Conservation (phyloP, 345 rosid species). For the Arabis hirsuta region DNA sequence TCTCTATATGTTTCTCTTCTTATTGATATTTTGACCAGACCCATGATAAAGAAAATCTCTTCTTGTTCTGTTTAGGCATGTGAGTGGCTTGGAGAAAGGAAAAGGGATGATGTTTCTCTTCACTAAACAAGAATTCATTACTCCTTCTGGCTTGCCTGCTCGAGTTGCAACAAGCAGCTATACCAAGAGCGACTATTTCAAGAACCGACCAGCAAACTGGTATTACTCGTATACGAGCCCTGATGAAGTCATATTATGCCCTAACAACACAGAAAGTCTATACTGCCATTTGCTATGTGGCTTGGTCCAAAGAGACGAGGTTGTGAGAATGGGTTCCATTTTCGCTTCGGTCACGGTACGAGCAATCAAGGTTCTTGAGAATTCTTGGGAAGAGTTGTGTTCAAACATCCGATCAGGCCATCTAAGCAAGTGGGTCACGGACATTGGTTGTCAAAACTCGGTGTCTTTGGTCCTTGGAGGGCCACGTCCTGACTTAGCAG, state of each 20-base stretch:
- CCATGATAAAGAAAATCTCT: not conserved
- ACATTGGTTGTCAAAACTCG: slow-evolving; percentile 54
- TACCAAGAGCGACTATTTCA: slow-evolving; percentile 78
- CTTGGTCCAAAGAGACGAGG: slow-evolving; percentile 70
- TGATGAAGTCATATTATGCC: slow-evolving; percentile 78
- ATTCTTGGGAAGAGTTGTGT: slow-evolving; percentile 72
- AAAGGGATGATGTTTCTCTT: slow-evolving; percentile 88
- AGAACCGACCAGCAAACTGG: slow-evolving; percentile 71
- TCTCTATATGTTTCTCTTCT: not conserved
- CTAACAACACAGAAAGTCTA: slow-evolving; percentile 83
- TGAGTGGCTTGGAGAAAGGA: slow-evolving; percentile 78
- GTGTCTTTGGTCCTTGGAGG: slow-evolving; percentile 52
- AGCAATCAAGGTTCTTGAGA: slow-evolving; percentile 77
- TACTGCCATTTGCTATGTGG: slow-evolving; percentile 89
- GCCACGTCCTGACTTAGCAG: slow-evolving; percentile 59
- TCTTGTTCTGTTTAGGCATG: slow-evolving; percentile 55
- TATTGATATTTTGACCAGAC: not conserved
- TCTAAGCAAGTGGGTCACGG: slow-evolving; percentile 78
- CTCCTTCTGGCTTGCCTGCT: slow-evolving; percentile 82
- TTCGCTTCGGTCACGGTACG: slow-evolving; percentile 86
- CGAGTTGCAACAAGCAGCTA: slow-evolving; percentile 92
- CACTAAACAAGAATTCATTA: slow-evolving; percentile 70
- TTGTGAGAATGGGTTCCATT: slow-evolving; percentile 79
- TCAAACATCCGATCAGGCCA: slow-evolving; percentile 68
- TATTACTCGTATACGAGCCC: slow-evolving; percentile 83